Conservation (phyloP, 805 yeast species). For the Citeromyces matritensis region DNA sequence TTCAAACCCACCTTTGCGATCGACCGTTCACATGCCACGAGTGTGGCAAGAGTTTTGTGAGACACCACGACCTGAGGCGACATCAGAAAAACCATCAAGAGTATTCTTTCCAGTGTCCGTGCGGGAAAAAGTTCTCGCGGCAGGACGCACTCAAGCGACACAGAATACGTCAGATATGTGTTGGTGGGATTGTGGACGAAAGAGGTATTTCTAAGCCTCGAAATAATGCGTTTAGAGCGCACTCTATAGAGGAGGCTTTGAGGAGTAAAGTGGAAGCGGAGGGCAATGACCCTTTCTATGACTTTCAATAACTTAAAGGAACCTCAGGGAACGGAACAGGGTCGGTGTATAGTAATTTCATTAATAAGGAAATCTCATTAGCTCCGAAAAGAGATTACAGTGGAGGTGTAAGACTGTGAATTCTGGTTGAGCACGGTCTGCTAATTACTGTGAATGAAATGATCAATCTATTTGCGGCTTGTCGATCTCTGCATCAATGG, state of each 20-base stretch:
- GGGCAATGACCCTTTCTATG: neutral
- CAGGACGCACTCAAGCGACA: slow-evolving; percentile 83
- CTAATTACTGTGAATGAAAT: no score
- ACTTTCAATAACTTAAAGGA: neutral
- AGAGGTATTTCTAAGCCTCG: slow-evolving; percentile 7
- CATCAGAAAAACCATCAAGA: slow-evolving; percentile 80
- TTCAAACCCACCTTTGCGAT: slow-evolving; percentile 92
- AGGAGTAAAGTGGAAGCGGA: neutral
- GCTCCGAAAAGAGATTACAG: no score
- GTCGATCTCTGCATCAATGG: no score
- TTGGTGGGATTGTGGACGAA: slow-evolving; percentile 44
- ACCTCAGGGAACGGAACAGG: no score
- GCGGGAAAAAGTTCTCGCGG: slow-evolving; percentile 89
- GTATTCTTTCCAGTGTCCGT: slow-evolving; percentile 60
- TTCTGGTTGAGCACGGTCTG: no score
- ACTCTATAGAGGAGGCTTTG: slow-evolving; percentile 2
- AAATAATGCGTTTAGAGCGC: slow-evolving; percentile 4
- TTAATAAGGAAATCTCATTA: no score
- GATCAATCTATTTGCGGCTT: no score
- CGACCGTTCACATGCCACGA: slow-evolving; percentile 74
- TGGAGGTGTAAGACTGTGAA: no score
- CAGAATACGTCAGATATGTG: slow-evolving; percentile 61
- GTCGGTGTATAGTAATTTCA: no score
- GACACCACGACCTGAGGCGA: slow-evolving; percentile 88
- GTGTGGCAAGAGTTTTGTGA: slow-evolving; percentile 78